Conservation (phyloP, 2,329 filamentous ascomycete species). For the Amphichorda felina region DNA sequence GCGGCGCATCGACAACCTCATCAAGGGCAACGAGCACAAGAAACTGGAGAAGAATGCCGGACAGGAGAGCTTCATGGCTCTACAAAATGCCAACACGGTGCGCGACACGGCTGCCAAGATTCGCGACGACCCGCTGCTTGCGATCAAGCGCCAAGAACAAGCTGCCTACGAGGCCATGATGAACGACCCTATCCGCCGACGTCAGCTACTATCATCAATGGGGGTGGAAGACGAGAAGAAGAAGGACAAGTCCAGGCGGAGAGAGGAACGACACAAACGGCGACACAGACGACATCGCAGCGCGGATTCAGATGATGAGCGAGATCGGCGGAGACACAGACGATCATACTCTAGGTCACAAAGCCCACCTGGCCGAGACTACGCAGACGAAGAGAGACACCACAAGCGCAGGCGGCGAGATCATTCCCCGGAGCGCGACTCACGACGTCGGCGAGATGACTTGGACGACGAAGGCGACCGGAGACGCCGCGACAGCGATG, state of each 20-base stretch:
- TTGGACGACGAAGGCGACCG: constrained; percentile 6
- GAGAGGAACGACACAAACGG: constrained; percentile 23
- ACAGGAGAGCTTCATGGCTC: constrained; percentile 45
- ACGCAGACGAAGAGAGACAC: constrained; percentile 14
- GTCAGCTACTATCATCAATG: constrained; percentile 54
- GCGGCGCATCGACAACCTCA: constrained; percentile 70
- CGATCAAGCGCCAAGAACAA: constrained; percentile 88
- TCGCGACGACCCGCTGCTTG: constrained; percentile 78
- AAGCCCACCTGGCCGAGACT: constrained; percentile 22
- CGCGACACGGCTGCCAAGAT: constrained; percentile 80
- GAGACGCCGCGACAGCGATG: constrained; percentile 6
- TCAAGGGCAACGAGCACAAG: constrained; percentile 72
- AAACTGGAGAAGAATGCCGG: constrained; percentile 66
- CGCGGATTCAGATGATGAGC: constrained; percentile 26
- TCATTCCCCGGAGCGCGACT: constrained; percentile 11
- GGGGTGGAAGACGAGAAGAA: constrained; percentile 37
- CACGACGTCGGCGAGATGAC: constrained; percentile 7
- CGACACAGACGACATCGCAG: constrained; percentile 29
- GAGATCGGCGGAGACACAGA: constrained; percentile 23
- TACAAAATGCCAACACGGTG: constrained; percentile 59
- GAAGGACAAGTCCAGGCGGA: constrained; percentile 14
- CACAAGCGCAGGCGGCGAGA: constrained; percentile 13
- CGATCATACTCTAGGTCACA: constrained; percentile 33
- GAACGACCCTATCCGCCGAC: constrained; percentile 59
- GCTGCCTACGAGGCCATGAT: constrained; percentile 70